Base-by-base conservation (phyloP, 805 yeast species). In the Candida quercuum region DNA sequence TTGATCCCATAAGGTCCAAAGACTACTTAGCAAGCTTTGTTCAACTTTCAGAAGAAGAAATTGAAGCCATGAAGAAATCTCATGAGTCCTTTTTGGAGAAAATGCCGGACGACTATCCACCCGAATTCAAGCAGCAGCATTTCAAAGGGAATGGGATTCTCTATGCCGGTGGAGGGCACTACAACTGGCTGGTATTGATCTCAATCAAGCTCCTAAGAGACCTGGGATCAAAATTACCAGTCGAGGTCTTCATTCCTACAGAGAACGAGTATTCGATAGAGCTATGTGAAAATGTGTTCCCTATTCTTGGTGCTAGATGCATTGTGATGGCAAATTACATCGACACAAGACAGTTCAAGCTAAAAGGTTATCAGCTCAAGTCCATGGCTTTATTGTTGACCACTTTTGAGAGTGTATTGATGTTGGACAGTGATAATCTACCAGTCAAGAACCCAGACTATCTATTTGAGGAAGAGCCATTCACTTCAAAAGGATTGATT, bases 201-300 rank as follows among this genome's bases (percentile, higher is more conserved):
- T 69, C 81, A 9, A 61, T 82, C 7, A 62, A 65, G 43, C 59
- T 66, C 33, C 48, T 87, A 35, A 66, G 95, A 51, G 74, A 77
- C 28, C 64, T 72, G 7, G 87, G 91, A 3, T 76, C 84, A 3
- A 69, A 67, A 12, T 59, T 82, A 26, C 96, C 96, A 0, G 77
- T 88, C 16, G 96, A 88, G 64, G 83, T 88, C 9, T 71, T 86
- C 46, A 76, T 88, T 46, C 94, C 95, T 8, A 71, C 75, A 27
- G 64, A 69, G 16, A 72, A 72, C 23, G 93, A 84, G 51, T 84
- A 76, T 51, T 93, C 86, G 51, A 69, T 76, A 26, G 83, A 80
- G 40, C 68, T 79, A 36, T 87, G 96, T 60, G 76, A 74, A 17
- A 61, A 63, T 8, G 65, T 82, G 3, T 65, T 86, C 47, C 93